Conservation (phyloP, 257 asterid species). For the Nicotiana paniculata region DNA sequence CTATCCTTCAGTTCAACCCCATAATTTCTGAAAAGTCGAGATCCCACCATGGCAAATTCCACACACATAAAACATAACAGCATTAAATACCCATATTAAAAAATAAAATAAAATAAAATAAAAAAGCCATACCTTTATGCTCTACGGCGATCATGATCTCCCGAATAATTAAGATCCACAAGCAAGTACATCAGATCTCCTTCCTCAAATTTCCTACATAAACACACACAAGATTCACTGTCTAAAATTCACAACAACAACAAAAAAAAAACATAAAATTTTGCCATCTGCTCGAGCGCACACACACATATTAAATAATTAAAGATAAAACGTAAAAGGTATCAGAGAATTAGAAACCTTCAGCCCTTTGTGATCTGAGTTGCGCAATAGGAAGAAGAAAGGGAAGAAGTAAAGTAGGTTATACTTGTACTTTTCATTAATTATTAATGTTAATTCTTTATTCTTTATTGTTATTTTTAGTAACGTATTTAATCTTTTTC, state of each 20-base stretch:
- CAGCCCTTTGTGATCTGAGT: constrained; percentile 6
- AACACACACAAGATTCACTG: background rate
- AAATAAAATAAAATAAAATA: background rate
- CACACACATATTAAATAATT: background rate
- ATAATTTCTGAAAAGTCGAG: background rate
- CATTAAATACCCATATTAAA: background rate
- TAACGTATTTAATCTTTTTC: background rate
- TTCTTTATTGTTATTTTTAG: background rate
- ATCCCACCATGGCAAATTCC: constrained; percentile 1
- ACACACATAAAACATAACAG: background rate
- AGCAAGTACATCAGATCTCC: constrained; percentile 84
- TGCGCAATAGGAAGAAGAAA: background rate
- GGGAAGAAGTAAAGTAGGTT: constrained; percentile 6
- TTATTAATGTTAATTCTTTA: background rate
- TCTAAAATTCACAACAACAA: background rate
- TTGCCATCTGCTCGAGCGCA: background rate
- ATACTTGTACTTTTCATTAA: background rate
- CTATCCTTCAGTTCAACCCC: background rate
- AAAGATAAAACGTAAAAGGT: background rate
- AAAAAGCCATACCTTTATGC: constrained; percentile 42
- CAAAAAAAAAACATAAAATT: too few relatives aligned
- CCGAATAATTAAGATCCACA: constrained; percentile 51
- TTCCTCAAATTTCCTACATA: constrained; percentile 33
- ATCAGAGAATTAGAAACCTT: background rate
- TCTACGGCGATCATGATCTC: constrained; percentile 52